Percentiles rank a stretch among this genome's conserved stretches.
phyloP scores from a whole-genome alignment of 768 basidiomycete species.

The Plicaturopsis crispa region DNA sequence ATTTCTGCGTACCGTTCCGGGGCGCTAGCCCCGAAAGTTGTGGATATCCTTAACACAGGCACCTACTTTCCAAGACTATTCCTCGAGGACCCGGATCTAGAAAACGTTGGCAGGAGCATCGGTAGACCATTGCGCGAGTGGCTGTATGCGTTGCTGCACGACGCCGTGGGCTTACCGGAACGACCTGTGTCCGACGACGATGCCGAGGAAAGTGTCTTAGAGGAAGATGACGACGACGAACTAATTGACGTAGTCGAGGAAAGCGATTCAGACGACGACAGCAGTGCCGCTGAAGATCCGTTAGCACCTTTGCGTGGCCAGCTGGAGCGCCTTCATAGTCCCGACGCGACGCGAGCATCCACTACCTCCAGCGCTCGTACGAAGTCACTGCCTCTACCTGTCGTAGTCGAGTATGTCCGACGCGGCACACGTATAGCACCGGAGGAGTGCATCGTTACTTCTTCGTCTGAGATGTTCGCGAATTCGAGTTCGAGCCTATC shows the following conservation, averaged over 20 bases:
- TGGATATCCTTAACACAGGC: constrained; percentile 54
- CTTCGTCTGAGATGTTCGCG: too few species aligned
- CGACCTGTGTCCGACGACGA: constrained; percentile 17
- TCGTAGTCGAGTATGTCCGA: constrained; percentile 52
- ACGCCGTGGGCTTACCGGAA: constrained; percentile 53
- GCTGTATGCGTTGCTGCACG: constrained; percentile 62
- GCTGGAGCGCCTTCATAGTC: constrained; percentile 45
- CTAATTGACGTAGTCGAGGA: constrained; percentile 64
- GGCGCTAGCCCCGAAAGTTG: constrained; percentile 42
- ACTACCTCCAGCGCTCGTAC: constrained; percentile 27
- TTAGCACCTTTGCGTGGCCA: constrained; percentile 67
- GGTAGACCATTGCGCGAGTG: constrained; percentile 56
- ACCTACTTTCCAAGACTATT: constrained; percentile 70
- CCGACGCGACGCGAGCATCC: constrained; percentile 15
- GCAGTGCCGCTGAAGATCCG: constrained; percentile 38
- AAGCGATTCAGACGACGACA: constrained; percentile 39
- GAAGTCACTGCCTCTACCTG: constrained; percentile 18
- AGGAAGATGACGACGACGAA: constrained; percentile 48
- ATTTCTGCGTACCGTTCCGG: constrained; percentile 59
- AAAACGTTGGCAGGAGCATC: constrained; percentile 56
- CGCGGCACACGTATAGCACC: constrained; percentile 58
- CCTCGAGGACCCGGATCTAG: constrained; percentile 70
- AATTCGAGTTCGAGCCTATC: too few species aligned
- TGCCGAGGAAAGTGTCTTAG: constrained; percentile 19
- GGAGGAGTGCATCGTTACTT: too few species aligned